Conservation (phyloP, 148 eudicot genomes). For the Amaranthus cruentus region DNA sequence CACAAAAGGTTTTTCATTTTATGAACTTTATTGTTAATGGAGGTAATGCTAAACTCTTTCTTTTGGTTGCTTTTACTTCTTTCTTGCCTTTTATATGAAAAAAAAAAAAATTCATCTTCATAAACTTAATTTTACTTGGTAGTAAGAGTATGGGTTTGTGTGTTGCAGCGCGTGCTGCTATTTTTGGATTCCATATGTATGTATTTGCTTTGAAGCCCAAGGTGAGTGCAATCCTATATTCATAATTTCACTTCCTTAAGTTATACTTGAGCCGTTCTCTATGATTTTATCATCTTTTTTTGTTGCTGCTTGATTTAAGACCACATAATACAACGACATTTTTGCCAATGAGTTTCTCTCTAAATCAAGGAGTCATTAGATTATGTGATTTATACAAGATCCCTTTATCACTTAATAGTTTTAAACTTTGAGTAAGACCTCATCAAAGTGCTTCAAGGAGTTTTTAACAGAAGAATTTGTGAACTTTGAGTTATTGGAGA, state of each 20-base stretch:
- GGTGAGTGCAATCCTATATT: constrained; percentile 34
- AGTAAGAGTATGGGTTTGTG: constrained; percentile 11
- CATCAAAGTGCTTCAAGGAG: too few species aligned
- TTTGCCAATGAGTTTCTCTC: not conserved
- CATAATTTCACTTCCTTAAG: not conserved
- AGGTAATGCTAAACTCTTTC: constrained; percentile 23
- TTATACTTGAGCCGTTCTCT: not conserved
- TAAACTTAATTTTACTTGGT: not conserved
- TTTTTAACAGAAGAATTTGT: too few species aligned
- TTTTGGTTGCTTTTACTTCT: not conserved
- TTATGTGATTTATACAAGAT: too few species aligned
- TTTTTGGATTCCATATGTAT: constrained; percentile 76
- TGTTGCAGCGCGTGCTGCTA: constrained; percentile 72
- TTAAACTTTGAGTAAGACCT: too few species aligned
- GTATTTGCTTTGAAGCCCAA: constrained; percentile 70
- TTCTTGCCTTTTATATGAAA: not conserved
- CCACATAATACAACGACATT: not conserved
- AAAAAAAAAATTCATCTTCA: too few species aligned
- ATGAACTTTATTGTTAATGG: constrained; percentile 41
- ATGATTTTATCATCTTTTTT: not conserved
- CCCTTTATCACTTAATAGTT: too few species aligned
- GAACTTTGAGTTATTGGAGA: too few species aligned
- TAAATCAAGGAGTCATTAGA: not conserved
- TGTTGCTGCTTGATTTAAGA: not conserved
- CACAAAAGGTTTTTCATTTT: constrained; percentile 38